Evolutionary conservation across 2,329 filamentous ascomycete species (phyloP).

Genomic region (Ophiostoma novo-ulmi): DNA sequence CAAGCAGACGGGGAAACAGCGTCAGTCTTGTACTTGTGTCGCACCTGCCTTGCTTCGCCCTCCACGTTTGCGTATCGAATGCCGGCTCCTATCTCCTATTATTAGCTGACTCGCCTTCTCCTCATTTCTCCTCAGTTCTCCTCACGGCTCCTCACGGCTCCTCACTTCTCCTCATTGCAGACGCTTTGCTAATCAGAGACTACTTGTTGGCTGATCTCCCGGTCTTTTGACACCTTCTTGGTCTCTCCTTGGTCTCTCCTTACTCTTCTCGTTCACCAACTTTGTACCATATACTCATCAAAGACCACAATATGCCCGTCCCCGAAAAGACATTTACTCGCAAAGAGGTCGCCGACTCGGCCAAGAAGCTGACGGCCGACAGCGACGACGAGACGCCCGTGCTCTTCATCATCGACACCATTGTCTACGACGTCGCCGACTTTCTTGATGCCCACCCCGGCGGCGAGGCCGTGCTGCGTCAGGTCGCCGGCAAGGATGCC

Average conservation of each 20-base stretch:
- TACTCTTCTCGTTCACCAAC: not conserved
- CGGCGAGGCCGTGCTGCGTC: conserved; percentile 70
- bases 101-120: not conserved
- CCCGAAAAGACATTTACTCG: conserved; percentile 51
- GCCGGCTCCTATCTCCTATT: not conserved
- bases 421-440: conserved; percentile 80
- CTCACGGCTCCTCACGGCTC: not conserved
- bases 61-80: too few species aligned
- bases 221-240: not conserved
- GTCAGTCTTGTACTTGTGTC: not conserved
- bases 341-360: conserved; percentile 55
- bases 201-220: not conserved
- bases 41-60: not conserved
- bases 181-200: too few species aligned
- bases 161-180: not conserved
- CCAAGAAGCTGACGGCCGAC: conserved; percentile 59
- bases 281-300: not conserved
- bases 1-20: not conserved
- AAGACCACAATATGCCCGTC: conserved; percentile 32
- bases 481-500: conserved; percentile 76
- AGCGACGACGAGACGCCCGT: conserved; percentile 60
- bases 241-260: not conserved
- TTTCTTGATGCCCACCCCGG: conserved; percentile 83
- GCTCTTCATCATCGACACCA: conserved; percentile 81
- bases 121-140: not conserved